These are phyloP conservation scores for Cercospora beticola DNA, from an alignment of 2,329 filamentous ascomycete species.

Conservation along the genomic window DNA sequence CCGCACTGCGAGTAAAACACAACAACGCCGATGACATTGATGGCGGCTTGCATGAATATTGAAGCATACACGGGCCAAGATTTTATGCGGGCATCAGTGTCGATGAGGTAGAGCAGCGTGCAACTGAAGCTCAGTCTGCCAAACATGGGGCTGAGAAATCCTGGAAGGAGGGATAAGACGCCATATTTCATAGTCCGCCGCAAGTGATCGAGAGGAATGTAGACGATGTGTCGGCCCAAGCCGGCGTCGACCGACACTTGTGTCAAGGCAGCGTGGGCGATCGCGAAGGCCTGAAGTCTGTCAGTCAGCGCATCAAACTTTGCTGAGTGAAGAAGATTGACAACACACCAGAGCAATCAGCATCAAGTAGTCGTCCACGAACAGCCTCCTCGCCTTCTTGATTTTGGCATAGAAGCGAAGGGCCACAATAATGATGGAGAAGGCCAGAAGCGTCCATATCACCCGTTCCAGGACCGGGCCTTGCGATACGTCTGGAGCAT, in stretches of 20 bases:
- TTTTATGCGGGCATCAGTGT: slow-evolving; percentile 29
- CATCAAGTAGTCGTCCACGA: slow-evolving; percentile 33
- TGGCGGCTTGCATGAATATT: slow-evolving; percentile 30
- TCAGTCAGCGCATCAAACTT: not conserved
- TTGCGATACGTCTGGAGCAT: slow-evolving; percentile 15
- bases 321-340: not conserved
- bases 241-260: slow-evolving; percentile 25
- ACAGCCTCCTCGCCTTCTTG: slow-evolving; percentile 28
- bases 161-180: slow-evolving; percentile 27
- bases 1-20: slow-evolving; percentile 34
- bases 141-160: slow-evolving; percentile 31
- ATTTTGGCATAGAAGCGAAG: slow-evolving; percentile 30
- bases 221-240: slow-evolving; percentile 32
- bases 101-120: slow-evolving; percentile 33
- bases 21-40: slow-evolving; percentile 30
- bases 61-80: slow-evolving; percentile 33
- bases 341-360: slow-evolving; percentile 23
- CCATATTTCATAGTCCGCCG: slow-evolving; percentile 24
- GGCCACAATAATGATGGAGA: slow-evolving; percentile 30
- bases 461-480: slow-evolving; percentile 17
- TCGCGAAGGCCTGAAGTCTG: slow-evolving; percentile 19
- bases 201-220: slow-evolving; percentile 24
- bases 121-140: slow-evolving; percentile 34
- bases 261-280: slow-evolving; percentile 29
- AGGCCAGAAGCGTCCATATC: slow-evolving; percentile 29